Evolutionary conservation across 129 eudicot species (phyloP), one percentile per base, ranked within the genome.

Genomic region (Silybum marianum): DNA sequence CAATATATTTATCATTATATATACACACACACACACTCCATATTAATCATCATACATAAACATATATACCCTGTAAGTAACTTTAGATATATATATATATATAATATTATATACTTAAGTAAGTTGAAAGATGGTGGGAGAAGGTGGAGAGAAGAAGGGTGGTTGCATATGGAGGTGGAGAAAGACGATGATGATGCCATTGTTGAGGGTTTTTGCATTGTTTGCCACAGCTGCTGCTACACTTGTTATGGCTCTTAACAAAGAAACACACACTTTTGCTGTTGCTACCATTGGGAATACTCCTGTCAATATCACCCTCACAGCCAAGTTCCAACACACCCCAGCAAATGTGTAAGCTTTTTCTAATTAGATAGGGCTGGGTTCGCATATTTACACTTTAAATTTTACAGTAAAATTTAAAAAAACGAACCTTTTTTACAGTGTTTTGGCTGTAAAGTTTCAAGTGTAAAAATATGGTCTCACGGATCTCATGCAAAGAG

Each of bases 251-350:
- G 93, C 91, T 34, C 86, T 90, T 65, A 92, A 90, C 87, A 92
- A 90, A 82, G 81, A 94, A 62, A 88, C 88, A 34, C 89, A 84
- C 68, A 86, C 94, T 2, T 72, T 92, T 25, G 88, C 80, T 16
- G 94, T 94, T 63, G 97, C 98, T 30, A 90, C 92, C 3, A 81
- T 92, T 67, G 98, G 94, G n/a, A 92, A 73, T 63, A 90, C 90
- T 21, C 95, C 97, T 7, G 81, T 94, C 22, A 86, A 88, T 79
- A 86, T 87, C 65, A 84, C 90, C 69, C 80, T 92, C 80, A 81
- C 89, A 1, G 97, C 98, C 71, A 86, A 90, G 88, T 94, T 92
- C 28, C 93, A 84, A 25, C 89, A 94, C 80, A 90, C 88, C 24
- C 94, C 97, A 0, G 97, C 97, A 3, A 87, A 88, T 40, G 77